phyloP scores from a whole-genome alignment of 306 rosid genomes.

The Vigna reflexopilosa region DNA sequence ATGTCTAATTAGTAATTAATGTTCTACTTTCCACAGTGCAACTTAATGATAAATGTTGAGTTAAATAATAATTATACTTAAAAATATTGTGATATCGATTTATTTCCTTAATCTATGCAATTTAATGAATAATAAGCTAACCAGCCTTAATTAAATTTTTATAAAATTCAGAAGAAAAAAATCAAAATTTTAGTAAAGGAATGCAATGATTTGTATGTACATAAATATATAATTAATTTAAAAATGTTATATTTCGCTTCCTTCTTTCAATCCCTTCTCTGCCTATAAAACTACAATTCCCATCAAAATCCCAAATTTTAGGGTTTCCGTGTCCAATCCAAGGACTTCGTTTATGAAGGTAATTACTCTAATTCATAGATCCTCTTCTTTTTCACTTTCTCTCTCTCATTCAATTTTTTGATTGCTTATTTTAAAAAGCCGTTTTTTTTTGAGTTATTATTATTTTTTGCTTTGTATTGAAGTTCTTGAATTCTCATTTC shows the following conservation, averaged over 20 bases:
- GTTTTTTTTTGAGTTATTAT: not conserved
- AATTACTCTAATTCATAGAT: slow-evolving; percentile 33
- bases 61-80: no score
- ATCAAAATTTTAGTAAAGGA: not conserved
- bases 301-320: slow-evolving; percentile 45
- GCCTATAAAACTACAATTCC: slow-evolving; percentile 52
- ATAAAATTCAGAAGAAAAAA: not conserved
- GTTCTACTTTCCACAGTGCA: no score
- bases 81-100: no score
- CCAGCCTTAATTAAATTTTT: not conserved
- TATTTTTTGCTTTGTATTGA: not conserved
- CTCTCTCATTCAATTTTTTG: slow-evolving; percentile 34
- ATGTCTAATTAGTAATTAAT: no score
- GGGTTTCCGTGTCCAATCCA: slow-evolving; percentile 57
- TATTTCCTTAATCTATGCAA: no score
- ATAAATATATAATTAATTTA: slow-evolving; percentile 14
- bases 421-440: not conserved
- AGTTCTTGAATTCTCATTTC: slow-evolving; percentile 31
- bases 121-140: no score
- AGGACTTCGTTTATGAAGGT: slow-evolving; percentile 56
- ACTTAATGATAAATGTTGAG: no score
- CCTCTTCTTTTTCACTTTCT: slow-evolving; percentile 31
- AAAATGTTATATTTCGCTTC: slow-evolving; percentile 10
- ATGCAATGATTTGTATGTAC: not conserved
- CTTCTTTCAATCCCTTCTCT: slow-evolving; percentile 28